Conservation (phyloP, 2,329 filamentous ascomycete genomes). For the Torrubiella hemipterigena region DNA sequence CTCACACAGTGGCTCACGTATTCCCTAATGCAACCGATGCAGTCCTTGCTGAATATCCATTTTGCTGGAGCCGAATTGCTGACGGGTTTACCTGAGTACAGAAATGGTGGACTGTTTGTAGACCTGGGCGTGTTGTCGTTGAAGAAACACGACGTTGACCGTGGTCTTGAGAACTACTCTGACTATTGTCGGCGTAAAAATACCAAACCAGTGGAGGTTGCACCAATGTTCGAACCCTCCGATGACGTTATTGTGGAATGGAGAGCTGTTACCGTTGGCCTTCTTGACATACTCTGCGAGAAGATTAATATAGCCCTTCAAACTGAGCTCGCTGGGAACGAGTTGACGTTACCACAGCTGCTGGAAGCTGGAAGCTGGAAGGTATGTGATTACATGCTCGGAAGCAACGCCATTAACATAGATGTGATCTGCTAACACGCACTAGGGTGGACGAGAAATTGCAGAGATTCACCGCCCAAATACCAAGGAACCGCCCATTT, state of each 20-base stretch:
- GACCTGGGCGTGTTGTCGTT: constrained; percentile 71
- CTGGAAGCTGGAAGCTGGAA: constrained; percentile 97
- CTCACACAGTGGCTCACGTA: constrained; percentile 92
- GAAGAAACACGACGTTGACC: constrained; percentile 55
- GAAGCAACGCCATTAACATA: neutral
- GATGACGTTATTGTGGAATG: constrained; percentile 54
- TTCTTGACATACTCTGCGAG: constrained; percentile 40
- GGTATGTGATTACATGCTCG: constrained; percentile 33
- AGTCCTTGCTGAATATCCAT: constrained; percentile 64
- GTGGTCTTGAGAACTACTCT: constrained; percentile 51
- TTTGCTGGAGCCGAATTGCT: constrained; percentile 72
- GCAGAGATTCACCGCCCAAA: constrained; percentile 92
- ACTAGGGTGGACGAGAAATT: constrained; percentile 79
- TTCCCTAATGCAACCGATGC: constrained; percentile 86
- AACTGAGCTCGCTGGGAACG: constrained; percentile 49
- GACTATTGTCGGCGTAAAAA: constrained; percentile 62
- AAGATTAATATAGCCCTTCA: constrained; percentile 53
- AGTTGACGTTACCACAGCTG: constrained; percentile 75
- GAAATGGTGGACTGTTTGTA: constrained; percentile 81
- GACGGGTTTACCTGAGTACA: constrained; percentile 83
- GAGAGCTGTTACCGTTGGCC: constrained; percentile 50
- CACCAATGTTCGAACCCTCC: constrained; percentile 45
- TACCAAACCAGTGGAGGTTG: constrained; percentile 44
- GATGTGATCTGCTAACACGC: neutral
- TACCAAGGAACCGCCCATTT: constrained; percentile 90